Percentiles rank a stretch among this genome's conserved stretches.
phyloP scores from a whole-genome alignment of 1,139 yeast genomes.

The Schizosaccharomyces versatilis region DNA sequence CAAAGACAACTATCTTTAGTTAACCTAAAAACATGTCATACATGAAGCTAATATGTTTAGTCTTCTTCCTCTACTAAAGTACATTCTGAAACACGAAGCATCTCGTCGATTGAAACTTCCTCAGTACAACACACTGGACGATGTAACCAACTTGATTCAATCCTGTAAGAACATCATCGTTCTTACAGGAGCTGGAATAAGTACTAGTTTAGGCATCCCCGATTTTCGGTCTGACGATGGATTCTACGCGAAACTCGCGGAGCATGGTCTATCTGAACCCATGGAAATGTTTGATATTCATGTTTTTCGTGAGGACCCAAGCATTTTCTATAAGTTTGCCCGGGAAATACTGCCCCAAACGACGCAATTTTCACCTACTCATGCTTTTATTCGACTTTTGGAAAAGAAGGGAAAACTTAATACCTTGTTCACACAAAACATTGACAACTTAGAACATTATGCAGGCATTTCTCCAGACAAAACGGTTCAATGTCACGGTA shows the following conservation, averaged over 20 bases:
- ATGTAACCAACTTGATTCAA: conserved; percentile 32
- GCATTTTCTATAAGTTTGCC: conserved; percentile 65
- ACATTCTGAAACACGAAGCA: conserved; percentile 3
- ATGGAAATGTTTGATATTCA: conserved; percentile 79
- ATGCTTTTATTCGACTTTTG: conserved; percentile 52
- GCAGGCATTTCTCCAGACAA: conserved; percentile 56
- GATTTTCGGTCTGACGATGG: conserved; percentile 87
- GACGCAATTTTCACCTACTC: conserved; percentile 47
- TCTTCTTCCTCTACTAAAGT: conserved; percentile 4
- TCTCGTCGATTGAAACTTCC: conserved; percentile 6
- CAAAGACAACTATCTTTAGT: background rate
- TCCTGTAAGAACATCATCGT: conserved; percentile 46
- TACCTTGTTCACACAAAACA: conserved; percentile 83
- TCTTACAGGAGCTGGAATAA: conserved; percentile 88
- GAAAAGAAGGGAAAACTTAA: conserved; percentile 61
- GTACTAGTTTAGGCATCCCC: conserved; percentile 81
- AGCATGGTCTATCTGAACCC: conserved; percentile 65
- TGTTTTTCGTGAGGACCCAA: conserved; percentile 54
- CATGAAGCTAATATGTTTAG: background rate
- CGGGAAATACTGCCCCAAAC: conserved; percentile 59
- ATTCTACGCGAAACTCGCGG: conserved; percentile 46
- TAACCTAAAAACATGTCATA: background rate
- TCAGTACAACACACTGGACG: conserved; percentile 35
- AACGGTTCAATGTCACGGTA: conserved; percentile 85
- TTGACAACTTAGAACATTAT: conserved; percentile 69